These are phyloP conservation scores for Pouteria campechiana DNA, from an alignment of 179 eudicot genomes.

Conservation along the genomic window DNA sequence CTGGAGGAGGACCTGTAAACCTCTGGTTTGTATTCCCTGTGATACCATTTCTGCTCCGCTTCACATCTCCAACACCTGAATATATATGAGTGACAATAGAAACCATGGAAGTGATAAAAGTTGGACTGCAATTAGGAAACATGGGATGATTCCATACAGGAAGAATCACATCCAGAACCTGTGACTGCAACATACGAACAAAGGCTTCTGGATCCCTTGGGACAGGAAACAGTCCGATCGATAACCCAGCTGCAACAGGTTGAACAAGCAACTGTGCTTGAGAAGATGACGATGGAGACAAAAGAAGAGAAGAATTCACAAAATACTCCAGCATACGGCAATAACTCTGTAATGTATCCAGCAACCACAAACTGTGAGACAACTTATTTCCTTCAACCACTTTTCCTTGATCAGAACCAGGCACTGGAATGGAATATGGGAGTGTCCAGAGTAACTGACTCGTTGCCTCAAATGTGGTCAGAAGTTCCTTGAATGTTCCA, in stretches of 20 bases:
- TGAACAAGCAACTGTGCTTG: slow-evolving; percentile 94
- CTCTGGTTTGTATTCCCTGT: slow-evolving; percentile 62
- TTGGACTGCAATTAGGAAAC: slow-evolving; percentile 69
- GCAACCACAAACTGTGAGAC: slow-evolving; percentile 67
- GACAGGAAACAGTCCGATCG: slow-evolving; percentile 95
- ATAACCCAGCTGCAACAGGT: slow-evolving; percentile 87
- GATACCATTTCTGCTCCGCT: slow-evolving; percentile 45
- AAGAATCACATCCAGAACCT: slow-evolving; percentile 92
- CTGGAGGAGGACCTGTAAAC: slow-evolving; percentile 71
- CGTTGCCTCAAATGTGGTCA: slow-evolving; percentile 95
- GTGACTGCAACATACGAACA: slow-evolving; percentile 91
- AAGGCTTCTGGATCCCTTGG: slow-evolving; percentile 92
- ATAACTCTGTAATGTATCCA: slow-evolving; percentile 82
- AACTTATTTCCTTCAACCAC: slow-evolving; percentile 42
- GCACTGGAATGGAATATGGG: slow-evolving; percentile 41
- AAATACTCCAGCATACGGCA: slow-evolving; percentile 83
- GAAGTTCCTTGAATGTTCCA: slow-evolving; percentile 88
- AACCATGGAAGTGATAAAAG: slow-evolving; percentile 58
- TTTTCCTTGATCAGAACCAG: slow-evolving; percentile 33
- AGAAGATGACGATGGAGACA: slow-evolving; percentile 71
- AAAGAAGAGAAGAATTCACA: slow-evolving; percentile 73
- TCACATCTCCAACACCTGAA: slow-evolving; percentile 85
- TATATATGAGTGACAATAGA: slow-evolving; percentile 73
- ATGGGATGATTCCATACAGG: slow-evolving; percentile 91
- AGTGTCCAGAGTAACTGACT: slow-evolving; percentile 87